Conservation (phyloP, 2,329 filamentous ascomycete genomes). For the Cladophialophora exuberans region DNA sequence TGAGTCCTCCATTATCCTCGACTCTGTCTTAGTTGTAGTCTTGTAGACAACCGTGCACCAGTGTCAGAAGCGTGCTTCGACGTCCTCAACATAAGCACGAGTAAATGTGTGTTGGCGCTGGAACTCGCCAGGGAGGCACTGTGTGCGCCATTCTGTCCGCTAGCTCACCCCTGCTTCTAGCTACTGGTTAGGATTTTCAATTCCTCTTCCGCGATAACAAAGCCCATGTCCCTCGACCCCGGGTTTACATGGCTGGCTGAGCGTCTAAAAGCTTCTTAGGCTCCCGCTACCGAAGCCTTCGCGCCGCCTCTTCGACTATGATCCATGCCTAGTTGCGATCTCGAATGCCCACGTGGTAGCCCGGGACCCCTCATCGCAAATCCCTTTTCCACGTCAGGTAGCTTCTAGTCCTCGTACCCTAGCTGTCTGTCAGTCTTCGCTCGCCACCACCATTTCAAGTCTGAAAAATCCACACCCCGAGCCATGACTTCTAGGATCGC, state of each 20-base stretch:
- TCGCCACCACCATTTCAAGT: no score
- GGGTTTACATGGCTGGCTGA: neutral
- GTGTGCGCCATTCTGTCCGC: no score
- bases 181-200: neutral
- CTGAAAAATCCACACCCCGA: no score
- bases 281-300: neutral
- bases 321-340: slow-evolving; percentile 4
- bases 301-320: neutral
- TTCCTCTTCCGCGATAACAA: neutral
- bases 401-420: neutral
- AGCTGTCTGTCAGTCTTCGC: no score
- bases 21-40: no score
- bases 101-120: no score
- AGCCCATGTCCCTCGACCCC: slow-evolving; percentile 1
- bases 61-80: no score
- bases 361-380: neutral
- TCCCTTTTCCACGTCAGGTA: neutral
- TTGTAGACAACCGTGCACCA: no score
- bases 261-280: neutral
- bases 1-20: no score
- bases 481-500: no score
- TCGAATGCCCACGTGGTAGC: slow-evolving; percentile 1
- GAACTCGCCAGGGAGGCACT: no score
- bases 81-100: no score
- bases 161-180: neutral